These are phyloP conservation scores for Dysphania ambrosioides DNA, from an alignment of 148 eudicot genomes.

Conservation along the genomic window DNA sequence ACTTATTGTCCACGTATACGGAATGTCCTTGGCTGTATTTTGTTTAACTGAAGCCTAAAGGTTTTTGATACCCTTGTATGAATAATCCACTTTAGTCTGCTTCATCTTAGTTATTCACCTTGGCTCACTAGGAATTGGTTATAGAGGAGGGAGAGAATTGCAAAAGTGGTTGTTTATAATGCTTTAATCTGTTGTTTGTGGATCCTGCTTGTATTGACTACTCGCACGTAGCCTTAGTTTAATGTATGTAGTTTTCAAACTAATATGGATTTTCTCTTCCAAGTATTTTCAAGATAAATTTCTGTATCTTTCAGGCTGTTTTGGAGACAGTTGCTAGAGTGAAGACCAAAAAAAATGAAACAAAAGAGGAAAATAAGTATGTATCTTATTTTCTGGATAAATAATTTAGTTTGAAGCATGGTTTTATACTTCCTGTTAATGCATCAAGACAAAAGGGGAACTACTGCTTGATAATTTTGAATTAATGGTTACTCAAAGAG, in stretches of 20 bases:
- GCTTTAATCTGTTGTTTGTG: conserved; percentile 1
- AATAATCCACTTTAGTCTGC: background rate
- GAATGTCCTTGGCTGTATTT: background rate
- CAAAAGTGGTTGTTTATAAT: background rate
- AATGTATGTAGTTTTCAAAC: background rate
- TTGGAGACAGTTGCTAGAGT: conserved; percentile 98
- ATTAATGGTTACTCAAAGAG: background rate
- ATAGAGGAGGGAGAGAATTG: background rate
- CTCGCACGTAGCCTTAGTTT: background rate
- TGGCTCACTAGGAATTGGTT: background rate
- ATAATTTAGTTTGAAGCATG: background rate
- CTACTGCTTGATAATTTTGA: background rate
- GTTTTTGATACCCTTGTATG: background rate
- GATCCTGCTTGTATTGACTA: background rate
- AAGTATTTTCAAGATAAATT: conserved; percentile 12
- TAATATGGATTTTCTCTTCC: background rate
- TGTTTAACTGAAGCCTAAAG: background rate
- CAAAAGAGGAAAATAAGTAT: conserved; percentile 96
- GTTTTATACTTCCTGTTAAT: background rate
- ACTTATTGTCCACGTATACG: too few species aligned
- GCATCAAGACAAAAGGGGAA: background rate
- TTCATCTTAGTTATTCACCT: background rate
- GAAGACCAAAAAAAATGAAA: conserved; percentile 91
- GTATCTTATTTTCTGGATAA: conserved; percentile 30
- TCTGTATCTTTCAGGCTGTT: conserved; percentile 62